Percentiles rank a stretch among this genome's conserved stretches.
phyloP scores from a whole-genome alignment of 2,329 filamentous ascomycete species.

The Geoglossum cookeanum region DNA sequence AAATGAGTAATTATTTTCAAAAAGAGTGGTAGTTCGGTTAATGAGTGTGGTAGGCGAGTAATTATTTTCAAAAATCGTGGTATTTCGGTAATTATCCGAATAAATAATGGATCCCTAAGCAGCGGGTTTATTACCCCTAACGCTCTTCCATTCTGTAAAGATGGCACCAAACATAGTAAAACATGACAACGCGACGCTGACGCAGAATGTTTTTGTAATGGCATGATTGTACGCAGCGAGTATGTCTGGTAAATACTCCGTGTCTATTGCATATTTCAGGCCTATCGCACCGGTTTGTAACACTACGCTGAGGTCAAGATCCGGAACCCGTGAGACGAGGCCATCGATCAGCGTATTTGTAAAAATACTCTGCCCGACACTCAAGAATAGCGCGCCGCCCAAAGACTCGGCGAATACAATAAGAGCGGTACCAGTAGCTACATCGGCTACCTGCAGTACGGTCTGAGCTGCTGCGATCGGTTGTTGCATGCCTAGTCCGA shows the following conservation, averaged over 20 bases:
- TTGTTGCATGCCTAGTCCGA: conserved; percentile 39
- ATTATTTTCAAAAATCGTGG: too few relatives aligned
- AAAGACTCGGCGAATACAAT: conserved; percentile 6
- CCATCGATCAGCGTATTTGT: conserved; percentile 6
- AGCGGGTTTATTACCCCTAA: conserved; percentile 18
- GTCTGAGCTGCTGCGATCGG: conserved; percentile 37
- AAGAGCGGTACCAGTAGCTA: conserved; percentile 7
- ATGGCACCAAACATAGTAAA: conserved; percentile 8
- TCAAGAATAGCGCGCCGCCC: conserved; percentile 5
- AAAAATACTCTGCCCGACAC: conserved; percentile 10
- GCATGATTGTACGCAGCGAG: conserved; percentile 2
- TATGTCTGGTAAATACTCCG: not conserved
- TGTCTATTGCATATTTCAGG: not conserved
- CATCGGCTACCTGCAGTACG: conserved; percentile 21
- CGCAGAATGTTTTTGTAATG: conserved; percentile 5
- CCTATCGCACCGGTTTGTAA: conserved; percentile 35
- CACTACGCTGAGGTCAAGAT: conserved; percentile 23
- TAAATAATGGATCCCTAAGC: too few relatives aligned
- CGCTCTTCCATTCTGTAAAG: conserved; percentile 10
- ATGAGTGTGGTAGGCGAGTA: too few relatives aligned
- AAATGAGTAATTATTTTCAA: too few relatives aligned
- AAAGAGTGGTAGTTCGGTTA: too few relatives aligned
- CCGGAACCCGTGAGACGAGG: conserved; percentile 13
- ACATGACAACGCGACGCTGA: conserved; percentile 7
- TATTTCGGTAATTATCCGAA: too few relatives aligned